Base-by-base conservation (phyloP, 306 rosid genomes). In the Carpinus viminea region DNA sequence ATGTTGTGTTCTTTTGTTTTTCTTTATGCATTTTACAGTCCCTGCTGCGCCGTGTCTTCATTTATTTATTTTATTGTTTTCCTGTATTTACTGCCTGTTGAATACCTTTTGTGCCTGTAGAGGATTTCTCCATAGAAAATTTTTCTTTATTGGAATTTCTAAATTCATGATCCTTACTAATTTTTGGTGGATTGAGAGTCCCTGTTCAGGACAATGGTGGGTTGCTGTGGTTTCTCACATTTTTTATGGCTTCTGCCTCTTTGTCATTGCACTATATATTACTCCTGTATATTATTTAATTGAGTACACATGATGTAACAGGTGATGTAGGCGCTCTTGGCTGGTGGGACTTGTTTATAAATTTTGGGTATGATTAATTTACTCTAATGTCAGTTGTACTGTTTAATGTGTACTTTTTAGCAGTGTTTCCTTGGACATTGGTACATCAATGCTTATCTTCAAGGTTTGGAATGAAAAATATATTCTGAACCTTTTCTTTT, bases 301-400 rank as follows among this genome's bases (percentile, higher is more conserved):
- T 47, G 76, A 43, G 70, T 38, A 21, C 13, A 34, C 38, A 48
- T 59, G 41, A 74, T 26, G 31, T 31, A 8, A 74, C 90, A 96
- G 99, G 98, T 77, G 89, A 85, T 75, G 97, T 96, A 60, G 94
- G 88, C 80, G 93, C 96, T 72, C 87, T 96, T 75, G 97, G 99
- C 80, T 96, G 98, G 97, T 96, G 99, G 98, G 97, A 96, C 88
- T 88, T 96, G 60, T 93, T 93, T 86, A 93, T 96, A 83, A 96
- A 96, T 82, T 96, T 96, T 80, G 86, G 94, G 98, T 96, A 87
- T 45, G 86, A 74, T 80, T 80, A 57, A 57, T 71, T 56, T 82
- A 48, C 43, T 59, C 70, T 65, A 52, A 53, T 78, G 77, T 75
- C 55, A 77, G 74, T 68, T 74, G 56, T 76, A 43, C 47, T 76